A percentile compares a stretch with the other conserved stretches of the same genome.
Conservation (phyloP, 345 rosid species). For the Linum tenue region DNA sequence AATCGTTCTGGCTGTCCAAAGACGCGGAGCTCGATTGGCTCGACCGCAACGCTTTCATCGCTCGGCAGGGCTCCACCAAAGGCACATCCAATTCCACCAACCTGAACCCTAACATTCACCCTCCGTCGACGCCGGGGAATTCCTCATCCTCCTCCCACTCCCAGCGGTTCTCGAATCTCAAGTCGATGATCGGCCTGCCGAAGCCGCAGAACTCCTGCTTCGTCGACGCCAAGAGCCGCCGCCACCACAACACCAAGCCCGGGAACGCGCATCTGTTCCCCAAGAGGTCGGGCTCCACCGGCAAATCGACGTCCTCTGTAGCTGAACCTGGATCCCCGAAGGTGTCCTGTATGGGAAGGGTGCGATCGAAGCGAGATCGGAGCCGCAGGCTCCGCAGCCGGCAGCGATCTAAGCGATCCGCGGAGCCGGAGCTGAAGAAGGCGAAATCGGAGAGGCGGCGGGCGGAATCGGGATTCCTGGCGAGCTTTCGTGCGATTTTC, state of each 20-base stretch:
- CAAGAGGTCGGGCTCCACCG: conserved; percentile 14
- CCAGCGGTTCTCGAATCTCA: conserved; percentile 46
- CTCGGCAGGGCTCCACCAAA: conserved; percentile 74
- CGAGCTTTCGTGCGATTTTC: conserved; percentile 6
- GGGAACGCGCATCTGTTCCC: conserved; percentile 41
- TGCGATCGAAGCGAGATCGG: conserved; percentile 66
- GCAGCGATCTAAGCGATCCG: conserved; percentile 8
- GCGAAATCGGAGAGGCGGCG: conserved; percentile 27
- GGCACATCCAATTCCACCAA: conserved; percentile 29
- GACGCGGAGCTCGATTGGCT: conserved; percentile 85
- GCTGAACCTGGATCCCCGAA: conserved; percentile 43
- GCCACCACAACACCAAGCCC: conserved; percentile 30
- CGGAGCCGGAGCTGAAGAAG: conserved; percentile 11
- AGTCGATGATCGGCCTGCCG: conserved; percentile 61
- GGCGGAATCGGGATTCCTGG: conserved; percentile 40
- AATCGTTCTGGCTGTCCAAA: conserved; percentile 63
- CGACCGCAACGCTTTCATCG: conserved; percentile 68
- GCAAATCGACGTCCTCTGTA: background rate
- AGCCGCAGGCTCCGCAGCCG: conserved; percentile 30
- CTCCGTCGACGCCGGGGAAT: background rate
- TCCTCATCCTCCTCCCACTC: conserved; percentile 34
- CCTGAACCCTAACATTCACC: conserved; percentile 19
- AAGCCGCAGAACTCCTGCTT: conserved; percentile 60
- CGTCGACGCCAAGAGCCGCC: conserved; percentile 43
- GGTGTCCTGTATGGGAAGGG: conserved; percentile 91